Conservation (phyloP, 306 rosid species). For the Clitoria ternatea region DNA sequence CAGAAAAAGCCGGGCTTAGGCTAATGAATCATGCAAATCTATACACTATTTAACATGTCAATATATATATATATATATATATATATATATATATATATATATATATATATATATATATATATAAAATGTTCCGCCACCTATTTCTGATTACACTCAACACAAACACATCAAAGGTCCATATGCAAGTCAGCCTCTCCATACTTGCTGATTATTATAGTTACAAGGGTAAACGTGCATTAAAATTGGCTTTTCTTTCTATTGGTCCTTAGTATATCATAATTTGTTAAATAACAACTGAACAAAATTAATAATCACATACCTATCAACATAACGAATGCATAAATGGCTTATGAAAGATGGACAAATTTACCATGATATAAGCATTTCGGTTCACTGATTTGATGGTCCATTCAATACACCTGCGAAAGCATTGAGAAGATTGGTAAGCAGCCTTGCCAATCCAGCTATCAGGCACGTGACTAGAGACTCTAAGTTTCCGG, state of each 20-base stretch:
- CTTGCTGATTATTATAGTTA: not conserved
- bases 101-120: too few relatives aligned
- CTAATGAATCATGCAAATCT: not conserved
- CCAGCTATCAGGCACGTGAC: slow-evolving; percentile 54
- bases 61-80: too few relatives aligned
- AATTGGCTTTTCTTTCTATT: not conserved
- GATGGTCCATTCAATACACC: slow-evolving; percentile 79
- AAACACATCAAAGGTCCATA: not conserved
- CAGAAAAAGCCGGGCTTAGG: not conserved
- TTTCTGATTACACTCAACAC: not conserved
- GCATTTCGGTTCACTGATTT: slow-evolving; percentile 94
- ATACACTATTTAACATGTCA: not conserved
- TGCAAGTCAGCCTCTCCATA: not conserved
- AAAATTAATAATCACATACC: not conserved
- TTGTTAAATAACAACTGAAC: not conserved
- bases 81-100: too few relatives aligned
- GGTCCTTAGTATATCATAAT: not conserved
- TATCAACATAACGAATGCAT: not conserved
- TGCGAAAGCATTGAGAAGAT: slow-evolving; percentile 49
- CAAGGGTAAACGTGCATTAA: not conserved
- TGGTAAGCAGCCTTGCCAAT: slow-evolving; percentile 56
- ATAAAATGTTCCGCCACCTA: not conserved
- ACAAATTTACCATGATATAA: slow-evolving; percentile 72
- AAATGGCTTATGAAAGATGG: slow-evolving; percentile 10
- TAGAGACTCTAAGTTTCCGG: slow-evolving; percentile 64